These are phyloP conservation scores for Neurospora crassa DNA, from an alignment of 2,329 filamentous ascomycete species.

Conservation along the genomic window DNA sequence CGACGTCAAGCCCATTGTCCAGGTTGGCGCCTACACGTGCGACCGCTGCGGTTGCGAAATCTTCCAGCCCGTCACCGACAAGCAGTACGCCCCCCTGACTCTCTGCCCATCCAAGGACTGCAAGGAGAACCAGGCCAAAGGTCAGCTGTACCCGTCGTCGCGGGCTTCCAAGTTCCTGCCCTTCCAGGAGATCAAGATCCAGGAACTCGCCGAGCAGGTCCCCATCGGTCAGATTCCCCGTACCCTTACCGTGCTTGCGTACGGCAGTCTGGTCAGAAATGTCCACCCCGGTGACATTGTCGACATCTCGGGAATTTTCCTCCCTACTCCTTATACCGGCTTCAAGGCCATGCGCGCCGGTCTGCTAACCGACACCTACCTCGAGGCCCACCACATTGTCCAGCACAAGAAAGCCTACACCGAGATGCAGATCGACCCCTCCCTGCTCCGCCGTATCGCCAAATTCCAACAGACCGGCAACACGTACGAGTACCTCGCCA, in stretches of 20 bases:
- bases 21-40: slow-evolving; percentile 96
- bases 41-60: slow-evolving; percentile 95
- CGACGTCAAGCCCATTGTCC: slow-evolving; percentile 94
- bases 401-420: slow-evolving; percentile 99
- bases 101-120: slow-evolving; percentile 89
- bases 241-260: slow-evolving; percentile 79
- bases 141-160: slow-evolving; percentile 89
- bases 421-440: slow-evolving; percentile 74
- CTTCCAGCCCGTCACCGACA: slow-evolving; percentile 89
- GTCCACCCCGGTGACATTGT: slow-evolving; percentile 92
- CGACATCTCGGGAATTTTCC: slow-evolving; percentile 88
- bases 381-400: slow-evolving; percentile 85
- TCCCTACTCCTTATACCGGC: slow-evolving; percentile 96
- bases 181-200: slow-evolving; percentile 97
- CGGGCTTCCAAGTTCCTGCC: slow-evolving; percentile 93
- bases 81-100: slow-evolving; percentile 78
- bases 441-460: slow-evolving; percentile 74
- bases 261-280: slow-evolving; percentile 75
- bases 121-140: slow-evolving; percentile 81
- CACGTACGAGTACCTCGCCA: slow-evolving; percentile 90
- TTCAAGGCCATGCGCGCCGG: slow-evolving; percentile 96
- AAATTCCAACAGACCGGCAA: slow-evolving; percentile 77
- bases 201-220: slow-evolving; percentile 98
- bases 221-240: slow-evolving; percentile 95
- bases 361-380: slow-evolving; percentile 91